Percentiles rank a stretch among this genome's conserved stretches.
Conservation (phyloP, 768 basidiomycete genomes). For the Strobilomyces confusus region DNA sequence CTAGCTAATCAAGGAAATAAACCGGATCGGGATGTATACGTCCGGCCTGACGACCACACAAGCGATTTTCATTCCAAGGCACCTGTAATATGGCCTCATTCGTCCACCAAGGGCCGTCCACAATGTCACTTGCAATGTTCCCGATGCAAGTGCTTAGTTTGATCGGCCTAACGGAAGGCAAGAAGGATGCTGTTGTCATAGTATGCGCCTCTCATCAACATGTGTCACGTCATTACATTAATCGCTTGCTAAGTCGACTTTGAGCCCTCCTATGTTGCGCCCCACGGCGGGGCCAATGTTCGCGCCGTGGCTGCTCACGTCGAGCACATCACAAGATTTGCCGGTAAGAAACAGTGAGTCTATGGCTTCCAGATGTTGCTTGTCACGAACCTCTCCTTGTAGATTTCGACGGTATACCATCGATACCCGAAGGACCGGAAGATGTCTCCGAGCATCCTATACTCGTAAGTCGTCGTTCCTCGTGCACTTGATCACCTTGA, state of each 20-base stretch:
- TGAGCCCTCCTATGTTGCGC: conserved; percentile 61
- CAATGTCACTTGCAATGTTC: conserved; percentile 74
- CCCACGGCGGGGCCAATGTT: conserved; percentile 60
- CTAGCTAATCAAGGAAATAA: conserved; percentile 84
- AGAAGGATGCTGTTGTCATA: conserved; percentile 87
- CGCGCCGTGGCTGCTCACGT: conserved; percentile 79
- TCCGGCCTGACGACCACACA: conserved; percentile 85
- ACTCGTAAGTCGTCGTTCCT: conserved; percentile 45
- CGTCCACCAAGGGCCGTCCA: conserved; percentile 78
- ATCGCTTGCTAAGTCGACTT: conserved; percentile 68
- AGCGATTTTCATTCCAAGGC: conserved; percentile 67
- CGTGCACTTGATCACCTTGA: background rate
- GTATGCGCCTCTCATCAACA: conserved; percentile 32
- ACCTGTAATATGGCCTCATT: conserved; percentile 95
- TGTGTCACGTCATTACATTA: background rate
- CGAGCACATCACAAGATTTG: conserved; percentile 72
- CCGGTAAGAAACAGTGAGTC: conserved; percentile 69
- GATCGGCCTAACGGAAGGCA: conserved; percentile 57
- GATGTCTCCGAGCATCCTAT: conserved; percentile 88
- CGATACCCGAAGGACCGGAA: conserved; percentile 71
- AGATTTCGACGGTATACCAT: conserved; percentile 76
- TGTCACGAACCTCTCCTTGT: conserved; percentile 20
- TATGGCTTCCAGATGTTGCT: background rate
- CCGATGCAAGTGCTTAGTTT: conserved; percentile 68
- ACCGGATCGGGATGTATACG: conserved; percentile 89